Base-by-base conservation (phyloP, 177 flowering plant genomes). In the Vitis hybrid region DNA sequence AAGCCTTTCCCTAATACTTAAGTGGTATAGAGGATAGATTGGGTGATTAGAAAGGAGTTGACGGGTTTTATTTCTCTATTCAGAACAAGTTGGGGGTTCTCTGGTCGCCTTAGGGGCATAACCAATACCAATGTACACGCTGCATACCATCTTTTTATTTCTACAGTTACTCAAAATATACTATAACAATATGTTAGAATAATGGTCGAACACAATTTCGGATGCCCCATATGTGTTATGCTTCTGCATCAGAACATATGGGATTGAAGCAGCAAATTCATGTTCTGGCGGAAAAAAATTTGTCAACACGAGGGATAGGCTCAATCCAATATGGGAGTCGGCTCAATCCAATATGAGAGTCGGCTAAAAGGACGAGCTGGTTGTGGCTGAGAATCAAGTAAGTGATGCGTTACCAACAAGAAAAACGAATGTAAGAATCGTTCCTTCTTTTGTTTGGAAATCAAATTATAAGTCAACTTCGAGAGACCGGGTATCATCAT, bases 401-500 rank as follows among this genome's bases (percentile, higher is more conserved):
- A 48, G 52, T 5, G 27, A 48, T 14, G 62, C 5, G 19, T 54
- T 16, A 46, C 67, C 79, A 63, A 46, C 21, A 68, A 70, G 54
- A 27, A 69, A 73, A 62, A 65, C 49, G 62, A 27, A 65, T 11
- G 64, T 55, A 48, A 58, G 55, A 70, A 27, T 10, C 13, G 2
- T 15, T 13, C 11, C n/a, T 13, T 21, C 14, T 14, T 12, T 32
- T 3, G 5, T 35, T n/a, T 19, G 10, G 18, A 40, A n/a, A 67
- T n/a, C 6, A 30, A 67, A 72, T 78, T 83, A 86, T 35, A 88
- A 77, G 4, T 88, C 92, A 52, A 64, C 76, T 56, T 73, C 69
- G 56, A 55, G 62, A 14, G 83, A 72, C 7, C 35, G 21, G 50
- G 56, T 67, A 59, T 79, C 74, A 58, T 67, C 82, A 27, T 74